Base-by-base conservation (phyloP, 2,329 filamentous ascomycete species). In the Alternaria rosae region DNA sequence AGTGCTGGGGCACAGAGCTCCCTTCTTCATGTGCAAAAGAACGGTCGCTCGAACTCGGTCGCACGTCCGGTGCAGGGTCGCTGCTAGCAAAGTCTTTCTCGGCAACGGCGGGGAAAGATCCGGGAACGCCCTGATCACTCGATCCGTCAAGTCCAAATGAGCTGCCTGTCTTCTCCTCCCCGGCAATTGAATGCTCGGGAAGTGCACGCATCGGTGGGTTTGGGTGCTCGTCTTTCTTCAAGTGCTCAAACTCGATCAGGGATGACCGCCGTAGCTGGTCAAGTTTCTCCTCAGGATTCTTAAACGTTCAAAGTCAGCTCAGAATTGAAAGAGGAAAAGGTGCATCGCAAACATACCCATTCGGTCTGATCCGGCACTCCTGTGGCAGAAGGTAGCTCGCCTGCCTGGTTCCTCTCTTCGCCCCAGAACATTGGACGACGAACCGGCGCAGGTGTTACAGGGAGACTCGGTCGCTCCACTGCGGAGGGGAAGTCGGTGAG, bases 401-500 rank as follows among this genome's bases (percentile, higher is more conserved):
- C 85, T 66, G 83, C 80, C 38, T 83, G 83, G 62, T 87, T 83
- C 53, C 84, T 84, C 61, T 87, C 87, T 25, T 83, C 82, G 54
- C 86, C 88, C 90, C 89, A 92, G 77, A 91, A 91, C 53, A 82
- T 89, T 32, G 86, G 83, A 70, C 91, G 85, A 65, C 87, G 86
- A 70, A 94, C 86, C 15, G 93, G 93, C 13, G 93, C 93, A 2
- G 94, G 94, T 10, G 94, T 97, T 35, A 97, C 94, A 6, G 94
- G 93, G 61, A 97, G 85, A 78, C 92, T 97, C 52, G 93, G 93
- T 50, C 93, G 87, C 76, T 97, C 94, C 62, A 87, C 79, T 72
- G 91, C 91, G 68, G 87, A 91, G 5, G 94, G 94, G 78, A 97
- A 97, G 81, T 97, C 92, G 62, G 93, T 97, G 65, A 97, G 81